Percentiles rank a stretch among this genome's conserved stretches.
phyloP scores from a whole-genome alignment of 371 early-diverging fungal genomes.

The Lichtheimia ramosa region DNA sequence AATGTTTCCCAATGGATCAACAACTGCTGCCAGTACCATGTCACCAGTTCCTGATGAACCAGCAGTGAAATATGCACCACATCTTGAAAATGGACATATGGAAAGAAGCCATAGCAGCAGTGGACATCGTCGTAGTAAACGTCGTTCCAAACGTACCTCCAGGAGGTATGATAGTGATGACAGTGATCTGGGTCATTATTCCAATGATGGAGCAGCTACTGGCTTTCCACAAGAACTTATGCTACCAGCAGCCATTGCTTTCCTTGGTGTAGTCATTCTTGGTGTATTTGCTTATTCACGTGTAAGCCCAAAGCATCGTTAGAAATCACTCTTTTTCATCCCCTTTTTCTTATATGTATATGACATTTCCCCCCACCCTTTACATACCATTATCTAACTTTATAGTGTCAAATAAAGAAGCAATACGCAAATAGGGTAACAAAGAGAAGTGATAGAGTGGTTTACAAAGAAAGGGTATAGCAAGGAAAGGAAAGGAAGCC shows the following conservation, averaged over 20 bases:
- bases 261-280: slow-evolving; percentile 56
- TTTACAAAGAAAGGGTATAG: too few species aligned
- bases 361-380: too few species aligned
- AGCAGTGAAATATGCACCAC: not conserved
- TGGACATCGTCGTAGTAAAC: slow-evolving; percentile 2
- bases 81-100: not conserved
- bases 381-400: too few species aligned
- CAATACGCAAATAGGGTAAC: too few species aligned
- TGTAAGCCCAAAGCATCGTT: slow-evolving; percentile 15
- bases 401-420: too few species aligned
- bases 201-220: not conserved
- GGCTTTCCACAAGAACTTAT: slow-evolving; percentile 57
- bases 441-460: too few species aligned
- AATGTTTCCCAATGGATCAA: slow-evolving; percentile 4
- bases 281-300: slow-evolving; percentile 54
- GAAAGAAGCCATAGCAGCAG: not conserved
- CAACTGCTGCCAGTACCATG: too few species aligned
- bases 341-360: too few species aligned
- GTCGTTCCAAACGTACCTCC: slow-evolving; percentile 5
- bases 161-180: slow-evolving; percentile 6
- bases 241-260: slow-evolving; percentile 62
- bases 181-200: not conserved
- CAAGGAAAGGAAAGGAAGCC: too few species aligned
- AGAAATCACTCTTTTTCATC: not conserved
- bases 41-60: not conserved